Percentiles rank a stretch among this genome's conserved stretches.
These are phyloP conservation scores for Scheffersomyces stambukii DNA, from an alignment of 1,139 yeast species.

Conservation along the genomic window DNA sequence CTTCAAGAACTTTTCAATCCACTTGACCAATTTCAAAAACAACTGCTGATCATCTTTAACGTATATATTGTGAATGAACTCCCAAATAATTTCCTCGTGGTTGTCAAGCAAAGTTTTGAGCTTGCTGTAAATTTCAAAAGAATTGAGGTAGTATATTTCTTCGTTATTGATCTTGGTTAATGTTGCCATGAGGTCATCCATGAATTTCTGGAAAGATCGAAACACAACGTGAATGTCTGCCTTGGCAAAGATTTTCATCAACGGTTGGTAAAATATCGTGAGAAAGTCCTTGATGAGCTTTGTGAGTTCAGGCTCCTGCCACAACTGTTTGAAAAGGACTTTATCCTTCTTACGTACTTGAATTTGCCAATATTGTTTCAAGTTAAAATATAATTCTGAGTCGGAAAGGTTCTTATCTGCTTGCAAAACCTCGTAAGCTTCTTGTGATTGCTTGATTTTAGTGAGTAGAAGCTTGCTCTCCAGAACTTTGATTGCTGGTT, in stretches of 20 bases:
- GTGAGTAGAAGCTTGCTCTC: constrained; percentile 3
- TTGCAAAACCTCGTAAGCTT: constrained; percentile 16
- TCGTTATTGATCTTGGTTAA: constrained; percentile 45
- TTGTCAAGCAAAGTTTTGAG: constrained; percentile 61
- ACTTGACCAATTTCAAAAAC: constrained; percentile 63
- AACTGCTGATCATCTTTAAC: constrained; percentile 66
- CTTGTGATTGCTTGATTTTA: constrained; percentile 16
- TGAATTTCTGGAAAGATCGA: constrained; percentile 66
- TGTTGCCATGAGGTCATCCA: constrained; percentile 62
- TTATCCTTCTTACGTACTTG: constrained; percentile 72
- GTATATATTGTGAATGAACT: constrained; percentile 74
- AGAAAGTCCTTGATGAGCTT: constrained; percentile 66
- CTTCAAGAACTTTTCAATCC: constrained; percentile 58
- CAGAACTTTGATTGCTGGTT: constrained; percentile 12
- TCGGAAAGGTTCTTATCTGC: constrained; percentile 12
- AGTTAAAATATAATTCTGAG: constrained; percentile 36
- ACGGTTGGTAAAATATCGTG: constrained; percentile 78
- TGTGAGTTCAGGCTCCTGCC: constrained; percentile 83
- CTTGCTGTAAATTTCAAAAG: constrained; percentile 56
- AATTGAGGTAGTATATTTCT: constrained; percentile 40
- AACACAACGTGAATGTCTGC: constrained; percentile 77
- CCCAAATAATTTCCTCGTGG: constrained; percentile 68
- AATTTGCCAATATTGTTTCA: constrained; percentile 61
- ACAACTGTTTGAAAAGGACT: constrained; percentile 64
- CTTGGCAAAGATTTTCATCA: constrained; percentile 69